Evolutionary conservation across 1,284 basidiomycete species (phyloP), one percentile per base, ranked within the genome.

Genomic region (Gastroboletus turbinatus): DNA sequence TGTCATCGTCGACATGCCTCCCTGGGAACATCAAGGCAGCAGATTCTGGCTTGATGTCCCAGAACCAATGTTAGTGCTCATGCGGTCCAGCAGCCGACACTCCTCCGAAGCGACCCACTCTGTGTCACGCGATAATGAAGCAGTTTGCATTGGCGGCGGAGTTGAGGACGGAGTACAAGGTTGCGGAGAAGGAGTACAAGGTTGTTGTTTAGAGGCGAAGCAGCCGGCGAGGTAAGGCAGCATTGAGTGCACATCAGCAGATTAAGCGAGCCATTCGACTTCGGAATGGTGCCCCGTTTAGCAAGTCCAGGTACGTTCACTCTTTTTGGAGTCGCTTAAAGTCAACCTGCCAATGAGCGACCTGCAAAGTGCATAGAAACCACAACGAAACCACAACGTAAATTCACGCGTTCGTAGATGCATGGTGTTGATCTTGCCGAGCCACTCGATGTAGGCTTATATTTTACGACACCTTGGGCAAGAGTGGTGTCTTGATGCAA

Each of bases 1-100:
- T 0, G 90, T 96, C n/a, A 86, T 81, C 0, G 90, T 96, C n/a
- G 87, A 92, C 60, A 74, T 88, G 88, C 11, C 30, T 0, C 84
- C 91, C 0, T 94, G 89, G 78, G 82, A 90, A 61, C 84, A 87
- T n/a, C 81, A 87, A 53, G 86, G 89, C 0, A 85, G 81, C 2
- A 93, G 94, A 2, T 78, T 93, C 60, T 96, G 94, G 94, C 77
- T 96, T 25, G 92, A 96, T 66, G 77, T 96, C 1, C 90, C 93
- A 0, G 76, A 75, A 46, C 38, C 69, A 13, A 76, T 78, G 45
- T 71, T 87, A 50, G 74, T 72, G 32, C 75, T 84, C 50, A 80
- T 96, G 67, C 42, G 5, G 25, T 27, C 25, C 25, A 27, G 5
- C 4, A 4, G 23, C 23, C 4, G 23, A 4, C 23, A 3, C 23